A percentile compares a stretch with the other conserved stretches of the same genome.
Conservation (phyloP, 129 eudicot genomes). For the Centrapalus pauciflorus region DNA sequence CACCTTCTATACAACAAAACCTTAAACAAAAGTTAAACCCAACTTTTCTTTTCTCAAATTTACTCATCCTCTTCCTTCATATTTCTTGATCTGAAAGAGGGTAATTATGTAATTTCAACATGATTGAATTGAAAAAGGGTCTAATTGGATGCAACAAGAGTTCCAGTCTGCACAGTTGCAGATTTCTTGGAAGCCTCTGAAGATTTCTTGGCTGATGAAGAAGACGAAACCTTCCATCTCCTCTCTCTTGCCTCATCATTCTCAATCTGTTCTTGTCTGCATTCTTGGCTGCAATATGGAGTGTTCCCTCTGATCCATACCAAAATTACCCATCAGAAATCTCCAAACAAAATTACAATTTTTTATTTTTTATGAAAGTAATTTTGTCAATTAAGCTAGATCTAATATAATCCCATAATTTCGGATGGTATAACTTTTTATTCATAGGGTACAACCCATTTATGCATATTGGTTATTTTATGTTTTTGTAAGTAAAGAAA, state of each 20-base stretch:
- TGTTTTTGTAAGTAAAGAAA: neutral
- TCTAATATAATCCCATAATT: no score
- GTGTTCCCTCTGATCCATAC: conserved; percentile 68
- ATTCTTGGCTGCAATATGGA: conserved; percentile 93
- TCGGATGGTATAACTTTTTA: neutral
- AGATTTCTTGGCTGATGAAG: conserved; percentile 54
- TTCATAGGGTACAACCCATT: neutral
- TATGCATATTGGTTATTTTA: neutral
- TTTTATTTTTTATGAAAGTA: neutral
- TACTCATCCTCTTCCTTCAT: conserved; percentile 31
- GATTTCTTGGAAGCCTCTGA: conserved; percentile 45
- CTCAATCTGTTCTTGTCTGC: conserved; percentile 94
- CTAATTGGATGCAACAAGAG: conserved; percentile 52
- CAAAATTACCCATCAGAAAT: conserved; percentile 22
- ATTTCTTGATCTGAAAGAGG: conserved; percentile 27
- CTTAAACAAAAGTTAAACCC: conserved; percentile 11
- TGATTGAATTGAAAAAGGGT: conserved; percentile 2
- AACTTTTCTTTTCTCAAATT: neutral
- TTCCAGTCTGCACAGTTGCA: conserved; percentile 57
- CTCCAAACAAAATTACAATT: neutral
- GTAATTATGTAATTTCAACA: conserved; percentile 28
- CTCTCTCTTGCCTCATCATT: conserved; percentile 72
- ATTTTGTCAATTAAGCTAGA: no score
- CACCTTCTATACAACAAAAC: conserved; percentile 27
- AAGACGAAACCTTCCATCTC: conserved; percentile 52